Percentiles rank a stretch among this genome's conserved stretches.
These are phyloP conservation scores for Nematodospora anomalae DNA, from an alignment of 1,139 yeast genomes.

Conservation along the genomic window DNA sequence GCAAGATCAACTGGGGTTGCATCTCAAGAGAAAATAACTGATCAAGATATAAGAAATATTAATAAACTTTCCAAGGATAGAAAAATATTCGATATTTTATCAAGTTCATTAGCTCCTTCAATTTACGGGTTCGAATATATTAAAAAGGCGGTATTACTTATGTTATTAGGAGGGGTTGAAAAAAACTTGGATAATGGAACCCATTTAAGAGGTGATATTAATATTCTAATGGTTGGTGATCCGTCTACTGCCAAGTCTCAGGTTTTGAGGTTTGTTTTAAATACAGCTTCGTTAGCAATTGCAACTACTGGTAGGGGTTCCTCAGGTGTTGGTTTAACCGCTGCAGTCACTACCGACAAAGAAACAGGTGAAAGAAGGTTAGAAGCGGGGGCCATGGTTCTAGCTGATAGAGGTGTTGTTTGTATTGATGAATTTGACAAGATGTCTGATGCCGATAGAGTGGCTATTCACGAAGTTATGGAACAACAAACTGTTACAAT, in stretches of 20 bases:
- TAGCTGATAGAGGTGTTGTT: slow-evolving; percentile 95
- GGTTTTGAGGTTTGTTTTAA: slow-evolving; percentile 86
- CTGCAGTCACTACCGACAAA: slow-evolving; percentile 94
- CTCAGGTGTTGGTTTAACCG: slow-evolving; percentile 98
- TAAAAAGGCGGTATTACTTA: slow-evolving; percentile 85
- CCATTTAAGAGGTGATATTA: slow-evolving; percentile 97
- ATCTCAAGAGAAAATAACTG: slow-evolving; percentile 73
- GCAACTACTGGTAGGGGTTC: slow-evolving; percentile 99
- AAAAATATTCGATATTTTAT: slow-evolving; percentile 72
- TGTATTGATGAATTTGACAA: slow-evolving; percentile 99
- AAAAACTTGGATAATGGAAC: slow-evolving; percentile 94
- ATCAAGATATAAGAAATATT: slow-evolving; percentile 82
- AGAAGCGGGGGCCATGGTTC: slow-evolving; percentile 99
- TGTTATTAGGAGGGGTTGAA: slow-evolving; percentile 93
- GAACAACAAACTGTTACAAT: slow-evolving; percentile 98
- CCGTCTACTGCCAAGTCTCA: slow-evolving; percentile 99
- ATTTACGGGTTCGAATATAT: slow-evolving; percentile 92
- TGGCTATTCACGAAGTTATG: slow-evolving; percentile 99
- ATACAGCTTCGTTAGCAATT: slow-evolving; percentile 92
- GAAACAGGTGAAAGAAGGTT: slow-evolving; percentile 96
- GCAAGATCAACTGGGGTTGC: slow-evolving; percentile 87
- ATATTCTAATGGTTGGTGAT: slow-evolving; percentile 95
- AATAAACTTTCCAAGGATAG: slow-evolving; percentile 67
- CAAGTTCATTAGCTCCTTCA: slow-evolving; percentile 92
- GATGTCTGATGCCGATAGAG: slow-evolving; percentile 95